Evolutionary conservation across 768 basidiomycete genomes (phyloP).

Genomic region (Naganishia vaughanmartiniae): DNA sequence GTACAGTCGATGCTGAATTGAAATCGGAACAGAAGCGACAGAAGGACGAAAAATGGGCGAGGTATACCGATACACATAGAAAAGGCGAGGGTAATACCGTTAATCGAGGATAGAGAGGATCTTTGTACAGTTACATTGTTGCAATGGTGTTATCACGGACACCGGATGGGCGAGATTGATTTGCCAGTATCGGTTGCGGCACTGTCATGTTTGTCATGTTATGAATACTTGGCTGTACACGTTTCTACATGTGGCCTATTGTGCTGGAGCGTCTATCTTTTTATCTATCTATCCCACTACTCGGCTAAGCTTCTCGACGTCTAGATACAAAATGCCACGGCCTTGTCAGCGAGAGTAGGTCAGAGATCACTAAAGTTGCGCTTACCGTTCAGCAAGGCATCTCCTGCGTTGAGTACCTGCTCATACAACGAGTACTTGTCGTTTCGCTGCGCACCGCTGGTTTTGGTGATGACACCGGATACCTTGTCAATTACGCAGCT

Average conservation of each 20-base stretch:
- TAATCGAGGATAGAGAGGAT: slow-evolving; percentile 68
- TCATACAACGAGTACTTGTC: slow-evolving; percentile 83
- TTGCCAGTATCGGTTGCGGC: not conserved
- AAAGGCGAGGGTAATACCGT: slow-evolving; percentile 94
- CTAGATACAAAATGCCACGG: slow-evolving; percentile 19
- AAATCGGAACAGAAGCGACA: slow-evolving; percentile 72
- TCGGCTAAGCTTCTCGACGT: slow-evolving; percentile 80
- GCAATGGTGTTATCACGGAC: not conserved
- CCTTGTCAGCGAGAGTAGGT: not conserved
- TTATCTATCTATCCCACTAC: slow-evolving; percentile 58
- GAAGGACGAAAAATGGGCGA: slow-evolving; percentile 90
- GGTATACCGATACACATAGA: slow-evolving; percentile 77
- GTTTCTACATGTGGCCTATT: not conserved
- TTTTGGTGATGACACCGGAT: slow-evolving; percentile 89
- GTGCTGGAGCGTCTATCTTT: no score
- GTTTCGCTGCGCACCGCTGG: slow-evolving; percentile 59
- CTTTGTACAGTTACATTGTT: not conserved
- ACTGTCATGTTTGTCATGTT: not conserved
- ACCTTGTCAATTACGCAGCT: slow-evolving; percentile 92
- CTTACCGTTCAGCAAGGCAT: slow-evolving; percentile 72
- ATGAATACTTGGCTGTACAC: not conserved
- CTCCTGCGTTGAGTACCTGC: slow-evolving; percentile 87
- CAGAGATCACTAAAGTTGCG: not conserved
- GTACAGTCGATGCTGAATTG: slow-evolving; percentile 64
- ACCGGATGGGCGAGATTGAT: not conserved